Evolutionary conservation across 306 rosid genomes (phyloP).

Genomic region (Prunus mongolica): DNA sequence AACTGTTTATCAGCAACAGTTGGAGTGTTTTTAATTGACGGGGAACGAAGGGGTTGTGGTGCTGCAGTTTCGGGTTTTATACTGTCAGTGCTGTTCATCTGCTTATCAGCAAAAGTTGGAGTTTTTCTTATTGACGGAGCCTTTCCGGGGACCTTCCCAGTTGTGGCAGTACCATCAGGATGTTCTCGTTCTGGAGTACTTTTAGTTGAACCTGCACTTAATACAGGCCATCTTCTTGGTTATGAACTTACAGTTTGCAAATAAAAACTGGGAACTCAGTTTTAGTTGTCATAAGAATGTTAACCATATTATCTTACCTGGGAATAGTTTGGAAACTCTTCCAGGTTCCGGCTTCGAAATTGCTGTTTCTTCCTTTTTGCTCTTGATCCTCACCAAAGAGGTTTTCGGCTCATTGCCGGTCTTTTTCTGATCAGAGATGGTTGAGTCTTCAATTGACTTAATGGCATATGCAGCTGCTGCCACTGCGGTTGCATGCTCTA

Average conservation of each 20-base stretch:
- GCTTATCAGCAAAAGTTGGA: slow-evolving; percentile 29
- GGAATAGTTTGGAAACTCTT: slow-evolving; percentile 36
- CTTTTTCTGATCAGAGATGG: slow-evolving; percentile 6
- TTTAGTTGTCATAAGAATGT: background rate
- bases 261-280: background rate
- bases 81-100: background rate
- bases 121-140: slow-evolving; percentile 34
- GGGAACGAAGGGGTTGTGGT: slow-evolving; percentile 19
- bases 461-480: slow-evolving; percentile 76
- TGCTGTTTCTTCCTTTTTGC: slow-evolving; percentile 38
- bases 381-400: slow-evolving; percentile 24
- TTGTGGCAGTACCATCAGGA: slow-evolving; percentile 19
- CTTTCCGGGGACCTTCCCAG: slow-evolving; percentile 31
- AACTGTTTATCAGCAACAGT: too few species aligned
- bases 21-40: background rate
- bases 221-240: slow-evolving; percentile 4
- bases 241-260: background rate
- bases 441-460: slow-evolving; percentile 31
- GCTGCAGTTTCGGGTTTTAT: slow-evolving; percentile 33
- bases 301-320: slow-evolving; percentile 37
- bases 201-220: slow-evolving; percentile 40
- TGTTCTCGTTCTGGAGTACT: slow-evolving; percentile 19
- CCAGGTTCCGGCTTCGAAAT: slow-evolving; percentile 24
- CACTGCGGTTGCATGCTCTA: slow-evolving; percentile 56
- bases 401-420: slow-evolving; percentile 19